Conservation (phyloP, 768 basidiomycete genomes). For the Galerina sulciceps region DNA sequence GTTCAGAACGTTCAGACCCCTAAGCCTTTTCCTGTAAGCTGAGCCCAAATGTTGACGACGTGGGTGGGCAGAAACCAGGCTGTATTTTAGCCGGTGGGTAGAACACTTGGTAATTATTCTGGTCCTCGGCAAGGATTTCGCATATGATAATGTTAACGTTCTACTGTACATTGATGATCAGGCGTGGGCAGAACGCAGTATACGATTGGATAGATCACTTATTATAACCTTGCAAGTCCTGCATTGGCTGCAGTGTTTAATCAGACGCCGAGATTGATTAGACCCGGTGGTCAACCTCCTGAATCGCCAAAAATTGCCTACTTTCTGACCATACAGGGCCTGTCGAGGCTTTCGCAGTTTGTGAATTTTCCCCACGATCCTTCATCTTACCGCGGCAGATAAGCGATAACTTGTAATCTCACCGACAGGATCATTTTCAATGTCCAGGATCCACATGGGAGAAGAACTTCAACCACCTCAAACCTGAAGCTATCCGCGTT, state of each 20-base stretch:
- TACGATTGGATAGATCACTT: slow-evolving; percentile 1
- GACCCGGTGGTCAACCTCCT: background rate
- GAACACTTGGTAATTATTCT: background rate
- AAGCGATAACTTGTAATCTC: no score
- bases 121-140: background rate
- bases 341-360: no score
- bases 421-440: no score
- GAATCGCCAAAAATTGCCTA: no score
- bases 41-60: background rate
- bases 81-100: no score
- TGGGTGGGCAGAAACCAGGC: background rate
- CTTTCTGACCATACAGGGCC: no score
- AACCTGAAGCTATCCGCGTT: background rate
- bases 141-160: background rate
- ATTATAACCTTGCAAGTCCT: background rate
- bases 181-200: background rate
- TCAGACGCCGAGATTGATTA: slow-evolving; percentile 8
- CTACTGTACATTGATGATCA: background rate
- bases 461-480: background rate
- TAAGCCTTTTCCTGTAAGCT: background rate
- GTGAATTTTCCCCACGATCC: no score
- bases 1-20: background rate
- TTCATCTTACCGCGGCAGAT: no score
- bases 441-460: background rate
- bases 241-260: background rate